A percentile compares a stretch with the other conserved stretches of the same genome.
Conservation (phyloP, 768 basidiomycete genomes). For the Clitopilus hobsonii region DNA sequence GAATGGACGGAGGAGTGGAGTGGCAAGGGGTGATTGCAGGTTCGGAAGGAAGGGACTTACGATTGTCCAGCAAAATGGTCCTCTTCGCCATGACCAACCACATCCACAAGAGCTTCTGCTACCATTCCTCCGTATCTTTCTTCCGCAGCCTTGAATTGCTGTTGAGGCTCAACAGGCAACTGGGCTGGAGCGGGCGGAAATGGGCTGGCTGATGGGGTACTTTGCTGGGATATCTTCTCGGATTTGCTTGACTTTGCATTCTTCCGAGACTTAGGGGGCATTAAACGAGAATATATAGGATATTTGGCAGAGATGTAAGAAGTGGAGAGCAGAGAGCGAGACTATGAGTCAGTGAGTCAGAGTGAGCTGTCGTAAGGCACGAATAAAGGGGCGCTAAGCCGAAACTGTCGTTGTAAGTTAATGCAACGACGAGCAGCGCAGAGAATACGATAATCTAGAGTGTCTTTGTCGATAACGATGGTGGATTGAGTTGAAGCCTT, state of each 20-base stretch:
- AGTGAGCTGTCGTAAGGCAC: constrained; percentile 1
- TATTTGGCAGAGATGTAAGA: neutral
- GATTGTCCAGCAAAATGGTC: neutral
- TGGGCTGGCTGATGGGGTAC: neutral
- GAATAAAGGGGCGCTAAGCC: neutral
- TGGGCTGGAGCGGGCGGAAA: neutral
- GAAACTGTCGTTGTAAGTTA: neutral
- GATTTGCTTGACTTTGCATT: neutral
- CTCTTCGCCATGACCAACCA: neutral
- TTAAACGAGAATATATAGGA: neutral
- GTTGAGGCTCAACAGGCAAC: neutral
- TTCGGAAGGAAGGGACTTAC: neutral
- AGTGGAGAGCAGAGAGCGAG: neutral
- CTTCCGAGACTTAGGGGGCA: constrained; percentile 1
- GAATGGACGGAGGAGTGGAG: neutral
- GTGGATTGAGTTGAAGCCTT: neutral
- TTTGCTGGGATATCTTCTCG: neutral
- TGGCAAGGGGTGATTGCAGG: neutral
- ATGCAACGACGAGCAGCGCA: neutral
- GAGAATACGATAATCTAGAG: neutral
- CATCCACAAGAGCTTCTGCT: neutral
- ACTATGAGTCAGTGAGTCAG: constrained; percentile 1
- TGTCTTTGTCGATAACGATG: neutral
- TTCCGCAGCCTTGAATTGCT: neutral
- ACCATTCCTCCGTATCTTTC: neutral